Evolutionary conservation across 306 rosid genomes (phyloP).

Genomic region (Abrus precatorius): DNA sequence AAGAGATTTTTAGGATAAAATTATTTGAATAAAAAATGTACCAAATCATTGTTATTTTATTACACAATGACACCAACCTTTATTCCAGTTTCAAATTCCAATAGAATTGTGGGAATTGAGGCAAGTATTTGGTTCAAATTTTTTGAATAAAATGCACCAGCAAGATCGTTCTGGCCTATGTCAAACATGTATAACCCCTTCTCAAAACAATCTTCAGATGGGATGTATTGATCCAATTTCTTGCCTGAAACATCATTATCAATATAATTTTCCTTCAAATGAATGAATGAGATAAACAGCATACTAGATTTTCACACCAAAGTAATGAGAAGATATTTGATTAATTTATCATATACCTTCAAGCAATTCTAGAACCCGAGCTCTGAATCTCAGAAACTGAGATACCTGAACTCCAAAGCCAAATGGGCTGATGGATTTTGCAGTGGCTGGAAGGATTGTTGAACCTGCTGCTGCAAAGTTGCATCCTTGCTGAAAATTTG

Average conservation of each 20-base stretch:
- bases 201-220: slow-evolving; percentile 60
- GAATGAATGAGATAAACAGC: background rate
- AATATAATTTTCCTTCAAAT: background rate
- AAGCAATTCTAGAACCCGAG: slow-evolving; percentile 67
- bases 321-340: slow-evolving; percentile 16
- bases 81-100: slow-evolving; percentile 74
- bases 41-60: slow-evolving; percentile 3
- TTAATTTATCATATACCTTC: slow-evolving; percentile 51
- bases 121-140: slow-evolving; percentile 68
- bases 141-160: slow-evolving; percentile 81
- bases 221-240: slow-evolving; percentile 60
- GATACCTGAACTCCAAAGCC: slow-evolving; percentile 69
- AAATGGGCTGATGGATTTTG: slow-evolving; percentile 70
- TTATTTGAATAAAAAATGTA: background rate
- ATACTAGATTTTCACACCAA: background rate
- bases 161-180: slow-evolving; percentile 86
- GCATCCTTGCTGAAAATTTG: slow-evolving; percentile 73
- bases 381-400: slow-evolving; percentile 76
- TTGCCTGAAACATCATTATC: slow-evolving; percentile 49
- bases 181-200: slow-evolving; percentile 84
- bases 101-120: slow-evolving; percentile 64
- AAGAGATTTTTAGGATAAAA: background rate
- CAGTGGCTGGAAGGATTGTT: slow-evolving; percentile 73
- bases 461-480: slow-evolving; percentile 79
- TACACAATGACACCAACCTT: slow-evolving; percentile 57